Percentiles rank a stretch among this genome's conserved stretches.
Conservation (phyloP, 2,329 filamentous ascomycete species). For the Macrophomina pseudophaseolina region DNA sequence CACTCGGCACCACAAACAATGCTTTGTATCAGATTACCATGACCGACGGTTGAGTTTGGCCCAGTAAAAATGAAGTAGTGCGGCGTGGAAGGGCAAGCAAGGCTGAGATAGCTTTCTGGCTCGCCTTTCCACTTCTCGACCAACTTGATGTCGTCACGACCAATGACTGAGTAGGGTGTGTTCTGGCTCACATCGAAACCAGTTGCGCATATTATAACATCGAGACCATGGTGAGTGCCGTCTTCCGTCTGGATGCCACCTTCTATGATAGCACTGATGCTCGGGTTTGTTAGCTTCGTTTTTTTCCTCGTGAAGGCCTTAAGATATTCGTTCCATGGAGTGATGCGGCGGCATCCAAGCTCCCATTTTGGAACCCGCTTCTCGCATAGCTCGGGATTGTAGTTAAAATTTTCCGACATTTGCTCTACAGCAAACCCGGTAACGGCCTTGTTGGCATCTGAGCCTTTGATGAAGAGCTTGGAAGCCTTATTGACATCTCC, state of each 20-base stretch:
- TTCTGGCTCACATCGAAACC: conserved; percentile 52
- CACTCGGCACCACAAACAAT: conserved; percentile 45
- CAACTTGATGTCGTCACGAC: conserved; percentile 46
- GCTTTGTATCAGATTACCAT: conserved; percentile 46
- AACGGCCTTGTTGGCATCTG: conserved; percentile 46
- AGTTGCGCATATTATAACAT: conserved; percentile 52
- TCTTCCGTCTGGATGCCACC: conserved; percentile 52
- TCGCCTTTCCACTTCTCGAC: conserved; percentile 46
- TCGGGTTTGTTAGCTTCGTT: conserved; percentile 56
- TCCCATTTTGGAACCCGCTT: conserved; percentile 51
- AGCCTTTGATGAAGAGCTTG: conserved; percentile 46
- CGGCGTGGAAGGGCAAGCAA: conserved; percentile 49
- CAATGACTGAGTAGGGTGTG: conserved; percentile 51
- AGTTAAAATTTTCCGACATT: conserved; percentile 55
- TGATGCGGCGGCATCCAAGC: conserved; percentile 52
- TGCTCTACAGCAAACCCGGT: conserved; percentile 44
- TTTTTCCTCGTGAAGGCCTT: conserved; percentile 56
- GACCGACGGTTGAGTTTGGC: conserved; percentile 40
- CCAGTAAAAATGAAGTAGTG: conserved; percentile 50
- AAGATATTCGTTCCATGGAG: conserved; percentile 58
- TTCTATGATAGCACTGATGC: conserved; percentile 51
- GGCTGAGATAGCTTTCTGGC: conserved; percentile 49
- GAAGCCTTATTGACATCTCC: conserved; percentile 35
- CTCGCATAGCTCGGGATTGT: conserved; percentile 38
- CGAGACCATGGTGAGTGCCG: conserved; percentile 47